Percentiles rank a stretch among this genome's conserved stretches.
Evolutionary conservation across 768 basidiomycete species (phyloP).

Genomic region (Agaricus sinodeliciosus): DNA sequence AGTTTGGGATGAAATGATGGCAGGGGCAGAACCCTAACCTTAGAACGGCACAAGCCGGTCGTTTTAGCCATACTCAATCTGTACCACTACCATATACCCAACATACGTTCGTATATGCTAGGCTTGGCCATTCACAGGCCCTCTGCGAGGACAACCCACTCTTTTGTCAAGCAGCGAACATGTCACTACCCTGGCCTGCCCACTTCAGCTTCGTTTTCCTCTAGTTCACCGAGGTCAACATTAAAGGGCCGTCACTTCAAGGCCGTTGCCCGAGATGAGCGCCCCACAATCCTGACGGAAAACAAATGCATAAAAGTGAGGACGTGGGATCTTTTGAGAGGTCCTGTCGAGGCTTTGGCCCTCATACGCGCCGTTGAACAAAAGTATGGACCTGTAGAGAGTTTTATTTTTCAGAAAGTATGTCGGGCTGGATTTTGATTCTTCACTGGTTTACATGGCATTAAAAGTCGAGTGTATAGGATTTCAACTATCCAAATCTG

Average conservation of each 20-base stretch:
- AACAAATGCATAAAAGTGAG: conserved; percentile 28
- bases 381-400: conserved; percentile 41
- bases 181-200: background rate
- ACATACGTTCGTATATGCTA: background rate
- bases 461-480: conserved; percentile 25
- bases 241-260: background rate
- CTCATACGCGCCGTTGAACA: conserved; percentile 51
- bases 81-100: background rate
- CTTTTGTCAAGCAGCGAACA: background rate
- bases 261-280: background rate
- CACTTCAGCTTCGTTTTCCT: background rate
- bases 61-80: background rate
- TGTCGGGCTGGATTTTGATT: conserved; percentile 10
- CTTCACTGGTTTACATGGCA: background rate
- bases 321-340: conserved; percentile 31
- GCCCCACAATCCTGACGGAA: background rate
- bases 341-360: conserved; percentile 44
- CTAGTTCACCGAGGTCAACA: background rate
- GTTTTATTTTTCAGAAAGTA: conserved; percentile 37
- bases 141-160: background rate
- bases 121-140: background rate
- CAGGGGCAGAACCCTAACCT: background rate
- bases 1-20: no score
- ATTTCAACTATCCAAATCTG: conserved; percentile 34
- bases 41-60: background rate